Evolutionary conservation across 805 yeast species (phyloP).

Genomic region (Ogataea thermomethanolica): DNA sequence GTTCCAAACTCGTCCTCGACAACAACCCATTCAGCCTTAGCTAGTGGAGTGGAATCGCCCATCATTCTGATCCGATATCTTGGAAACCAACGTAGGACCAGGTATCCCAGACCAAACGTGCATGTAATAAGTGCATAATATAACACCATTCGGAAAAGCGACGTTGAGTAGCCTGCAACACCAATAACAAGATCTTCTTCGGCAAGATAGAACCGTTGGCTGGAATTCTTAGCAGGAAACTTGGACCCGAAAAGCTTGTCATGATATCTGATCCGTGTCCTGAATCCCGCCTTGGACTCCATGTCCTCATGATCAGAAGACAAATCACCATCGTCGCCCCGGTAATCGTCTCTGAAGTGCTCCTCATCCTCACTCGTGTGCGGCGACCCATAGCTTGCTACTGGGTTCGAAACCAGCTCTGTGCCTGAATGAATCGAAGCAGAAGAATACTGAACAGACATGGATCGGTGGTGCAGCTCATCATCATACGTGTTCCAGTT

Average conservation of each 20-base stretch:
- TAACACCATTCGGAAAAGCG: slow-evolving; percentile 39
- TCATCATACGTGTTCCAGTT: slow-evolving; percentile 68
- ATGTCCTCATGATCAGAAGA: slow-evolving; percentile 14
- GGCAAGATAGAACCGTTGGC: slow-evolving; percentile 86
- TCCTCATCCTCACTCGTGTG: slow-evolving; percentile 19
- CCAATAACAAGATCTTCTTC: slow-evolving; percentile 95
- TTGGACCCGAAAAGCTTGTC: slow-evolving; percentile 41
- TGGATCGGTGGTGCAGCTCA: slow-evolving; percentile 26
- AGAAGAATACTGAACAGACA: slow-evolving; percentile 7
- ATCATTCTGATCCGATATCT: slow-evolving; percentile 60
- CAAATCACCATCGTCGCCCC: slow-evolving; percentile 18
- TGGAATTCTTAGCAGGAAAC: slow-evolving; percentile 41
- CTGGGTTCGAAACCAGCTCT: slow-evolving; percentile 1
- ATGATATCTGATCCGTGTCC: slow-evolving; percentile 32
- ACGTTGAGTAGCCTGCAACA: slow-evolving; percentile 80
- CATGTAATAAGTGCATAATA: slow-evolving; percentile 53
- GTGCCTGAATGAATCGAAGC: slow-evolving; percentile 2
- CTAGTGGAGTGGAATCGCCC: slow-evolving; percentile 68
- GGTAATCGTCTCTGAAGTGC: slow-evolving; percentile 19
- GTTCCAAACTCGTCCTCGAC: slow-evolving; percentile 94
- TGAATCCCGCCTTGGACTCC: slow-evolving; percentile 17
- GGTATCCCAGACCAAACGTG: slow-evolving; percentile 70
- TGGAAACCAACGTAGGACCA: slow-evolving; percentile 85
- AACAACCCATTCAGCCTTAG: slow-evolving; percentile 87
- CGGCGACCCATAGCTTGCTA: slow-evolving; percentile 15